Conservation (phyloP, 257 asterid species). For the Penstemon barbatus region DNA sequence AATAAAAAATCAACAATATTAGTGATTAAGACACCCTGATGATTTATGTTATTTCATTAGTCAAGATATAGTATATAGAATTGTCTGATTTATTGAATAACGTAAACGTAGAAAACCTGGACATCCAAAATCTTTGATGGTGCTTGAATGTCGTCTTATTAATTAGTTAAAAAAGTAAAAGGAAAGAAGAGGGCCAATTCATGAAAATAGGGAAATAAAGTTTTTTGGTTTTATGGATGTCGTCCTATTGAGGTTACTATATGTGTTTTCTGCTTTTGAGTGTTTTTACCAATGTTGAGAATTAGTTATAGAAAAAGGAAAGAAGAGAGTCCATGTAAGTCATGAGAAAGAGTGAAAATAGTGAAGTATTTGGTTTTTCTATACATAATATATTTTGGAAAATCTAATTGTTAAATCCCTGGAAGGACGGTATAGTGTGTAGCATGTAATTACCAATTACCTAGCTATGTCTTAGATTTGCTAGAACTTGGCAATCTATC, state of each 20-base stretch:
- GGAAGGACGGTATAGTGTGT: not conserved
- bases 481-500: not conserved
- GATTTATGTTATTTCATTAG: not conserved
- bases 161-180: too few species aligned
- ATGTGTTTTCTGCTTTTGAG: not conserved
- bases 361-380: not conserved
- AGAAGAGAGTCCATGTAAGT: not conserved
- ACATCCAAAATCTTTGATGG: not conserved
- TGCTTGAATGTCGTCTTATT: not conserved
- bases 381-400: not conserved
- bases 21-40: slow-evolving; percentile 3
- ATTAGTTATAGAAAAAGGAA: not conserved
- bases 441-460: slow-evolving; percentile 14
- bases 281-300: not conserved
- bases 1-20: not conserved
- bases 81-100: not conserved
- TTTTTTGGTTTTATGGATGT: not conserved
- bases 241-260: not conserved
- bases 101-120: not conserved
- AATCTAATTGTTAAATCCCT: slow-evolving; percentile 22
- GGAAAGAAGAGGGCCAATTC: too few species aligned
- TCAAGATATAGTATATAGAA: slow-evolving; percentile 2
- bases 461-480: not conserved
- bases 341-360: not conserved
- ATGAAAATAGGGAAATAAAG: not conserved